Evolutionary conservation across 108 stramenopile species (phyloP), one percentile per base, ranked within the genome.

Genomic region (Pseudonitzschia pungens): DNA sequence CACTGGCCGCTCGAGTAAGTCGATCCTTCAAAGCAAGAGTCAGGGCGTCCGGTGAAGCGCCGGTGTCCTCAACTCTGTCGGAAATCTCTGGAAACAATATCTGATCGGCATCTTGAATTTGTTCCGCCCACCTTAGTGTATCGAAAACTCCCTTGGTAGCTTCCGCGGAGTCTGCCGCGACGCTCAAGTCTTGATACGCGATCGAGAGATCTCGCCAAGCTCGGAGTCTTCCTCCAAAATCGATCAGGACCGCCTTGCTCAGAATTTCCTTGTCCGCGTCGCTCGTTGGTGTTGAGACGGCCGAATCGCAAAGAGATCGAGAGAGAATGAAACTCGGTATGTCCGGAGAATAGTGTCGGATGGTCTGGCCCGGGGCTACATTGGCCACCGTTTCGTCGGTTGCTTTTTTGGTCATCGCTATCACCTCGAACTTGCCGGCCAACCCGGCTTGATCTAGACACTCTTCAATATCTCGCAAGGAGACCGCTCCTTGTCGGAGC

Each of bases 291-390:
- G n/a, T 1, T 0, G 18, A 20, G 14, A 40, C 51, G 16, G 44
- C 40, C 28, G 7, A 22, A 7, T 52, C 29, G 14, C 71, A 68
- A 58, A 80, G 54, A 9, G 48, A 45, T 1, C 72, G 52, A 8
- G 86, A 76, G 12, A 96, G 41, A 65, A 97, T 81, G 71, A 78
- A 95, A 57, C 91, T 91, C 24, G 90, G 88, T 21, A 96, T 81
- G 74, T 96, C 81, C n/a, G 98, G 98, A 24, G 98, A 95, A 77
- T 99, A 99, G 73, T 99, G 98, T 41, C 91, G 95, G 70, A 97
- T 76, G 21, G 84, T 87, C 81, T 99, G 98, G 4, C 98, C 98
- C 0, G 98, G 98, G 1, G 96, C 93, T 5, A 93, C 93, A 58
- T 83, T 83, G 26, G 80, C 73, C 21, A 82, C 83, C 4, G 73